A percentile compares a stretch with the other conserved stretches of the same genome.
Conservation (phyloP, 441 rosid genomes). For the Flueggea neowawraea region DNA sequence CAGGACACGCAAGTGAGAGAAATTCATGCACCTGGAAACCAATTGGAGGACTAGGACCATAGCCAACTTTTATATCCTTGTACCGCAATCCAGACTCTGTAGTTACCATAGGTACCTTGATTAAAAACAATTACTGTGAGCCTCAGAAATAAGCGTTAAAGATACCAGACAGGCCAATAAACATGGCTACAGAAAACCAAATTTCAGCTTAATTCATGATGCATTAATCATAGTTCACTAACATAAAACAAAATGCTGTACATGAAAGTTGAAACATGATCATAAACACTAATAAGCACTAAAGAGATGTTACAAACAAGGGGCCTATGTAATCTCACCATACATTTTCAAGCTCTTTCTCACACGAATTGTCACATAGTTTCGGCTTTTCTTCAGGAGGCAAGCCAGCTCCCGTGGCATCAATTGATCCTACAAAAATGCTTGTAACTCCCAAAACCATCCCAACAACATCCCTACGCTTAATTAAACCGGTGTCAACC, state of each 20-base stretch:
- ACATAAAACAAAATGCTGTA: neutral
- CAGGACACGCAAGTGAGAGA: slow-evolving; percentile 5
- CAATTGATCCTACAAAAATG: slow-evolving; percentile 26
- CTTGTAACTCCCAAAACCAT: slow-evolving; percentile 49
- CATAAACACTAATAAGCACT: neutral
- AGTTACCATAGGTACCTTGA: slow-evolving; percentile 84
- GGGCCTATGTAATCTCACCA: slow-evolving; percentile 65
- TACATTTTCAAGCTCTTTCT: slow-evolving; percentile 98
- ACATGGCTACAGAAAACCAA: neutral
- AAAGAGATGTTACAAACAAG: slow-evolving; percentile 8
- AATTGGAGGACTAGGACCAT: slow-evolving; percentile 81
- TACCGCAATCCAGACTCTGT: slow-evolving; percentile 90
- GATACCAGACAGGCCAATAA: neutral
- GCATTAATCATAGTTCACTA: neutral
- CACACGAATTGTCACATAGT: slow-evolving; percentile 69
- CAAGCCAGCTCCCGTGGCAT: slow-evolving; percentile 62
- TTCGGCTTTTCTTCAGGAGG: slow-evolving; percentile 83
- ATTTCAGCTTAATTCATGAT: neutral
- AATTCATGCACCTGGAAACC: slow-evolving; percentile 71
- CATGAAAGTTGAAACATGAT: neutral
- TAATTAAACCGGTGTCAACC: slow-evolving; percentile 19
- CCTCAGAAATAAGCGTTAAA: slow-evolving; percentile 1
- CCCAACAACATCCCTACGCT: slow-evolving; percentile 58
- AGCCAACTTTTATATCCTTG: slow-evolving; percentile 87
- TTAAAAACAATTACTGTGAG: neutral